Evolutionary conservation across 2,329 filamentous ascomycete genomes (phyloP), one percentile per base, ranked within the genome.

Genomic region (Aspergillus nomiae): DNA sequence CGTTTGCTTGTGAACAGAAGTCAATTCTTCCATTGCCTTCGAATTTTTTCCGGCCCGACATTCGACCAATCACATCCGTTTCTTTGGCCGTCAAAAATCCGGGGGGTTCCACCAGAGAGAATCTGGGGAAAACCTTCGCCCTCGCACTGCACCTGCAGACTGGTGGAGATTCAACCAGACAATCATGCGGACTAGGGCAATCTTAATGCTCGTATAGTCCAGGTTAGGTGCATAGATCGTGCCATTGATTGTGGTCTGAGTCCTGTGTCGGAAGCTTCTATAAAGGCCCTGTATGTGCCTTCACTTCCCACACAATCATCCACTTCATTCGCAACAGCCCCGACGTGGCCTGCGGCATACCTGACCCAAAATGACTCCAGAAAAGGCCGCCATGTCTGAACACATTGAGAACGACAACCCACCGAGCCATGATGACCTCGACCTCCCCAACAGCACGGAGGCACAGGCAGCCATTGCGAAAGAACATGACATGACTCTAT

Each of bases 401-500:
- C 41, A 56, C 11, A 59, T 64, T 55, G 60, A 64, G 28, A 41
- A 38, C n/a, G 51, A 62, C 53, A 54, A 55, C 12, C 38, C 51
- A 24, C 4, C 60, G 26, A 28, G 12, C 50, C 51, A 53, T 48
- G 26, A 61, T 54, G 5, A 8, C 8, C 19, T 54, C 16, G 56
- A 58, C 10, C 43, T 62, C n/a, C 24, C 50, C 2, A 60, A 60
- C 56, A 57, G 57, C 28, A 24, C 3, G 24, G 61, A 59, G 51
- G 61, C 57, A 0, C 56, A 56, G 32, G 57, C 57, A 4, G 61
- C 61, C 19, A 51, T 59, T 3, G 43, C 56, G 7, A 66, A 69
- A 54, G 76, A 78, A 63, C 67, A 68, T 41, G 62, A 64, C 36
- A 76, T 77, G 74, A 73, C 69, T 24, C 61, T 77, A 3, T 62